Evolutionary conservation across 768 basidiomycete species (phyloP), one percentile per base, ranked within the genome.

Genomic region (Boletus tomentosulus): DNA sequence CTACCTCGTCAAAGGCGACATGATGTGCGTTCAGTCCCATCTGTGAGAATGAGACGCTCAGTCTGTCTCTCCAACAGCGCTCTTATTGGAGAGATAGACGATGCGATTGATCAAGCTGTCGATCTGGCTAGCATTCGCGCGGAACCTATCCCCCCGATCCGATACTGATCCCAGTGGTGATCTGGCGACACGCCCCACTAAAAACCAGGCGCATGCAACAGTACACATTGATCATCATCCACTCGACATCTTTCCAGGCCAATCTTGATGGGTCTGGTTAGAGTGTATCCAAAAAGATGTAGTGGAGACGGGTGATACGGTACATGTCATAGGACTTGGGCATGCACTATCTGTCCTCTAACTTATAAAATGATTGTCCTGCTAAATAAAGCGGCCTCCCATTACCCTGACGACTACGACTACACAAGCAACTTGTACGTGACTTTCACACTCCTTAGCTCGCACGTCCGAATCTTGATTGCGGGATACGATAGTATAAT

Each of bases 1-100:
- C 43, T 98, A 99, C 72, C 85, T 99, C 65, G 93, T 99, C 67
- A 94, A 98, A 64, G 97, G 97, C 3, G 97, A 99, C 68, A 94
- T 94, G 80, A 94, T 96, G 97, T 98, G 64, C 71, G 92, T 83
- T 41, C 6, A 7, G 19, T n/a, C 19, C 39, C 39, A 12, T 41
- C 11, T 11, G 2, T 22, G 5, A 12, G 16, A 24, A 15, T n/a
- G 19, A 33, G 41, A 41, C 7, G 3, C 44, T 59, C 34, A 39
- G 56, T 57, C 52, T 53, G 41, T 54, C 31, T 19, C n/a, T 11
- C 33, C 4, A 4, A 4, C 51, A 85, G 90, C 48, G 84, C 84
- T 35, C 78, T 92, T 59, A 88, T 92, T 51, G 90, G 88, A 41
- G 92, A 94, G 71, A 73, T 92, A 50, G 96, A 98, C 69, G 85